Conservation (phyloP, 176 grass and related monocot genomes). For the Rhynchospora tenuis region DNA sequence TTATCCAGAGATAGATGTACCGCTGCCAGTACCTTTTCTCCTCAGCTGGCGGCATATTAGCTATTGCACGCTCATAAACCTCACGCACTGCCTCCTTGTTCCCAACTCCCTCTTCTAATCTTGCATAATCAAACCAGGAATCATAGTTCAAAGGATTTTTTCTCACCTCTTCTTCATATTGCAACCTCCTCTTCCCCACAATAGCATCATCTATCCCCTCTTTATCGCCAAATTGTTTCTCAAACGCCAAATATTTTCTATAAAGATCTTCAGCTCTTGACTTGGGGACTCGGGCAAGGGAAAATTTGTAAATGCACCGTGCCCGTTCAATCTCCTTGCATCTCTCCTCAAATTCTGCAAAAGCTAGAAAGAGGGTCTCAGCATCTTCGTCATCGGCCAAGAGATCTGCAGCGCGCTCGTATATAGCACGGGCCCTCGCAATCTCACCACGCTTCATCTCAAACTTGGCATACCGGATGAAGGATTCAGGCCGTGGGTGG, state of each 20-base stretch:
- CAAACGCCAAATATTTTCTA: slow-evolving; percentile 61
- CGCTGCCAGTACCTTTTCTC: slow-evolving; percentile 87
- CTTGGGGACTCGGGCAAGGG: slow-evolving; percentile 64
- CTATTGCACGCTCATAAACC: slow-evolving; percentile 73
- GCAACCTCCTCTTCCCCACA: slow-evolving; percentile 60
- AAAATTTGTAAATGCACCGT: slow-evolving; percentile 58
- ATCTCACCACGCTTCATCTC: slow-evolving; percentile 78
- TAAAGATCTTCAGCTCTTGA: slow-evolving; percentile 67
- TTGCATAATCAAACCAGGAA: slow-evolving; percentile 82
- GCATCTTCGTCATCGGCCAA: slow-evolving; percentile 54
- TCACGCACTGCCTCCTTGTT: slow-evolving; percentile 62
- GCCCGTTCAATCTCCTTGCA: slow-evolving; percentile 55
- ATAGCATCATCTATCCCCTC: slow-evolving; percentile 63
- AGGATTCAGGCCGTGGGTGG: slow-evolving; percentile 52
- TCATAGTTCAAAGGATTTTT: slow-evolving; percentile 88
- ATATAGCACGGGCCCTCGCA: slow-evolving; percentile 33
- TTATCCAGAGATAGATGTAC: slow-evolving; percentile 86
- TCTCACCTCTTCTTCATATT: slow-evolving; percentile 79
- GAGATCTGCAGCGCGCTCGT: slow-evolving; percentile 55
- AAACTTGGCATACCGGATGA: slow-evolving; percentile 66
- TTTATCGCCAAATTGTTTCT: slow-evolving; percentile 58
- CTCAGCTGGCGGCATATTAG: slow-evolving; percentile 68
- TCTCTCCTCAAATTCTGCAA: slow-evolving; percentile 79
- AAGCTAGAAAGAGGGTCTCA: slow-evolving; percentile 57
- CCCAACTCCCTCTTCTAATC: slow-evolving; percentile 65